A percentile compares a stretch with the other conserved stretches of the same genome.
These are phyloP conservation scores for Endotrypanum monterogeii DNA, from an alignment of 208 protist species.

Conservation along the genomic window DNA sequence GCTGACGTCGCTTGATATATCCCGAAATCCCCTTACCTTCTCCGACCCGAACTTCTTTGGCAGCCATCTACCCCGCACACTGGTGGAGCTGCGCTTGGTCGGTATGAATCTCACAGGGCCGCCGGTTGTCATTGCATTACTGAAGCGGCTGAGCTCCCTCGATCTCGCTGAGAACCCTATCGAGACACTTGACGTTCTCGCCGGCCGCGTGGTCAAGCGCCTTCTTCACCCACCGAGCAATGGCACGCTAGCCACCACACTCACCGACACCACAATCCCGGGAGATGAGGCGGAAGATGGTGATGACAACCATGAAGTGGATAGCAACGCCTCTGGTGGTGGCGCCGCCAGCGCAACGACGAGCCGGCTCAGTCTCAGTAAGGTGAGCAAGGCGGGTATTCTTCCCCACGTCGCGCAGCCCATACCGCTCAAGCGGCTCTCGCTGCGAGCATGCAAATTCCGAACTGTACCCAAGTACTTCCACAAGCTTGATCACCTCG, in stretches of 20 bases:
- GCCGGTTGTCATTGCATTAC: conserved; percentile 63
- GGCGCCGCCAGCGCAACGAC: conserved; percentile 25
- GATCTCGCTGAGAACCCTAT: conserved; percentile 84
- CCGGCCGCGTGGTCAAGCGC: conserved; percentile 69
- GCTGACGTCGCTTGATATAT: conserved; percentile 77
- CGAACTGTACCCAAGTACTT: conserved; percentile 88
- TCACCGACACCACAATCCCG: conserved; percentile 17
- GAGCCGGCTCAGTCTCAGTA: conserved; percentile 66
- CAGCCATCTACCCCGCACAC: conserved; percentile 43
- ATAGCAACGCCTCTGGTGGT: conserved; percentile 35
- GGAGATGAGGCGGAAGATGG: conserved; percentile 18
- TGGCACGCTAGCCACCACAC: conserved; percentile 15
- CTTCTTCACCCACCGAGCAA: conserved; percentile 36
- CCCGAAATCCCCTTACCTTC: conserved; percentile 72
- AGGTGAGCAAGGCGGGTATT: conserved; percentile 67
- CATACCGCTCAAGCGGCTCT: conserved; percentile 72
- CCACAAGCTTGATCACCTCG: conserved; percentile 77
- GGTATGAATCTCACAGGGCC: conserved; percentile 64
- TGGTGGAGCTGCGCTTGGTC: conserved; percentile 74
- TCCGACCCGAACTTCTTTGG: conserved; percentile 78
- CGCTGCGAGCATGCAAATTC: conserved; percentile 66
- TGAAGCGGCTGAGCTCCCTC: conserved; percentile 57
- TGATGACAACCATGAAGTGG: conserved; percentile 37
- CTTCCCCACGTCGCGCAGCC: conserved; percentile 64
- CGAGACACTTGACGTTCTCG: conserved; percentile 83